Conservation (phyloP, 2,329 filamentous ascomycete species). For the Epichloe bromicola region DNA sequence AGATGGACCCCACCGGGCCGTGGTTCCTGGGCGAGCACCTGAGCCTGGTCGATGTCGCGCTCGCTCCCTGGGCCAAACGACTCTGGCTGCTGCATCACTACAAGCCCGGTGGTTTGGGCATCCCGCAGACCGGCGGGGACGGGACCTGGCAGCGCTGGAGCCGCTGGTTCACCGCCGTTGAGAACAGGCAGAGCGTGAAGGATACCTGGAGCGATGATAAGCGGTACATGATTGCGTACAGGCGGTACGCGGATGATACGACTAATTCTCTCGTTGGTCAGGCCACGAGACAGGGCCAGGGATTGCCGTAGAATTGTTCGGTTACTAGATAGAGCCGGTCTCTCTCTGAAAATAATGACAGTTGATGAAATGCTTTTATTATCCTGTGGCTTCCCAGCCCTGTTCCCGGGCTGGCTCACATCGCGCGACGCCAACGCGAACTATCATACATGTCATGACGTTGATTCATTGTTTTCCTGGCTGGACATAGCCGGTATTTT, state of each 20-base stretch:
- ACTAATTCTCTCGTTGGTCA: conserved; percentile 49
- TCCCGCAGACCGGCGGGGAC: conserved; percentile 40
- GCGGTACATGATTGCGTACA: conserved; percentile 56
- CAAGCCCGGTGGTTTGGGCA: conserved; percentile 42
- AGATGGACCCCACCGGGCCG: conserved; percentile 45
- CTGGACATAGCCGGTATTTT: not conserved
- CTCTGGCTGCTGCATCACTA: conserved; percentile 66
- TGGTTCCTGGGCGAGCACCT: conserved; percentile 55
- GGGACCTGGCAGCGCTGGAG: conserved; percentile 51
- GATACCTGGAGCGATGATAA: conserved; percentile 56
- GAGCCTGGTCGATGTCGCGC: conserved; percentile 54
- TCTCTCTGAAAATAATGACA: too few relatives aligned
- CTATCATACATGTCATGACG: too few relatives aligned
- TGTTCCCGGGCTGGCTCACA: too few relatives aligned
- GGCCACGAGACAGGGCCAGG: conserved; percentile 48
- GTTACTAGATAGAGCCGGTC: not conserved
- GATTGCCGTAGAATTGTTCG: conserved; percentile 32
- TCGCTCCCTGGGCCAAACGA: conserved; percentile 61
- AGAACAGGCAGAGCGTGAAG: conserved; percentile 46
- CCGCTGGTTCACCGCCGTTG: conserved; percentile 48
- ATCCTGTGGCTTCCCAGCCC: too few relatives aligned
- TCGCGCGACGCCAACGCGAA: too few relatives aligned
- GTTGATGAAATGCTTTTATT: too few relatives aligned
- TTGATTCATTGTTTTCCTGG: too few relatives aligned
- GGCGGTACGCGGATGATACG: conserved; percentile 51